Base-by-base conservation (phyloP, 768 basidiomycete species). In the Lactarius indigo region DNA sequence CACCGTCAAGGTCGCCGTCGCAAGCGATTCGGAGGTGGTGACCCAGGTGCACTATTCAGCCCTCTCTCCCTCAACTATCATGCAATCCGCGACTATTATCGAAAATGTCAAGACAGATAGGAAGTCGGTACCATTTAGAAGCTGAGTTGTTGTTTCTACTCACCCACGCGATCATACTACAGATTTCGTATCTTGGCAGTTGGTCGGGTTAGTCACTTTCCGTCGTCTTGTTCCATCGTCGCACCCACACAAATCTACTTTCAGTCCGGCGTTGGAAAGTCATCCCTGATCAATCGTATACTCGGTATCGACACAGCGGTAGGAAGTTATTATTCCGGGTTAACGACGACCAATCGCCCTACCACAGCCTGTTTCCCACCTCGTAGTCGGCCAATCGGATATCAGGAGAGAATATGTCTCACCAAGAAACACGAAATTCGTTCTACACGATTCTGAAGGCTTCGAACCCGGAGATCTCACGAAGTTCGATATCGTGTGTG, bases 241-340 rank as follows among this genome's bases (percentile, higher is more conserved):
- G 10, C 9, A 23, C 5, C 47, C 13, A n/a, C n/a, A n/a, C n/a
- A n/a, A 39, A 15, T 26, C 50, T 26, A 26, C 15, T 26, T 28
- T 28, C 57, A 57, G 57, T 31, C 57, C 17, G 57, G 57, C 13
- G 57, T 57, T 9, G 57, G 57, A 35, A 57, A 57, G 57, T 57
- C 57, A 37, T 57, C 57, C 20, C 13, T 57, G 35, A 57, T 57
- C 17, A 57, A 57, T 5, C 57, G 57, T 35, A 33, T 57, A 57
- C 35, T 57, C 57, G 57, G 57, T 23, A n/a, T 57, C 20, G 8
- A 35, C n/a, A 15, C 2, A 33, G 57, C 57, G 57, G 57, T 57
- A 57, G 35, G 57, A 23, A 23, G 3, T n/a, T 6, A 5, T 33
- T n/a, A 12, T 2, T 35, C 20, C 20, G 10, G 57, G 20, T 57